Conservation (phyloP, 2,329 filamentous ascomycete genomes). For the Diaporthe destruens region DNA sequence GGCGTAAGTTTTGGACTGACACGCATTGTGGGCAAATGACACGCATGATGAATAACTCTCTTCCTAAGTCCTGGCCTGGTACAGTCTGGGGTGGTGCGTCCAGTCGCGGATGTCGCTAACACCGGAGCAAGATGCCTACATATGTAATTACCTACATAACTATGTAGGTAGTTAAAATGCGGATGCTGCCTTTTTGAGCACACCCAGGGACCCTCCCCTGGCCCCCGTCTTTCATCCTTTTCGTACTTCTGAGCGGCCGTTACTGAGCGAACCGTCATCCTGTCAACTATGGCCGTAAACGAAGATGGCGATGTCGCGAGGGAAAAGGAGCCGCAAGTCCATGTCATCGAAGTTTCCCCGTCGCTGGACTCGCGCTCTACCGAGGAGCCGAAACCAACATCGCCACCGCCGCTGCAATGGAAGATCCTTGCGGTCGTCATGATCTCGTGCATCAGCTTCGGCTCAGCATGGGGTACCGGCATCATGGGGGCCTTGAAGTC, state of each 20-base stretch:
- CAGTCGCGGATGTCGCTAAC: background rate
- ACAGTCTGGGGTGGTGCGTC: background rate
- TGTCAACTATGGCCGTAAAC: background rate
- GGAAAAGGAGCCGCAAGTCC: background rate
- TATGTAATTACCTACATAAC: too few relatives aligned
- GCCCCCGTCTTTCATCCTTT: background rate
- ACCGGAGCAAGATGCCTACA: background rate
- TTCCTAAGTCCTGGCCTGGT: background rate
- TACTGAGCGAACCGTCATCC: background rate
- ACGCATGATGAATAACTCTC: too few relatives aligned
- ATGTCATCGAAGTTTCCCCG: background rate
- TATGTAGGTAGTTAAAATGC: background rate
- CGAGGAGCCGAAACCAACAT: constrained; percentile 1
- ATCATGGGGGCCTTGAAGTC: constrained; percentile 17
- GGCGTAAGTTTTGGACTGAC: too few relatives aligned
- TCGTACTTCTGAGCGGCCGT: background rate
- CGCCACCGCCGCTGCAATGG: constrained; percentile 7
- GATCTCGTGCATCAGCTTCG: constrained; percentile 26
- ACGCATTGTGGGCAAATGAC: too few relatives aligned
- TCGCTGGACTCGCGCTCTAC: background rate
- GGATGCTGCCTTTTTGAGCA: background rate
- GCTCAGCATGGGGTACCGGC: constrained; percentile 19
- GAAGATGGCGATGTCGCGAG: background rate
- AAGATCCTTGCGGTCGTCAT: constrained; percentile 1
- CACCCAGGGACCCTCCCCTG: background rate